A percentile compares a stretch with the other conserved stretches of the same genome.
These are phyloP conservation scores for Xylariales sp. DNA, from an alignment of 2,329 filamentous ascomycete genomes.

Conservation along the genomic window DNA sequence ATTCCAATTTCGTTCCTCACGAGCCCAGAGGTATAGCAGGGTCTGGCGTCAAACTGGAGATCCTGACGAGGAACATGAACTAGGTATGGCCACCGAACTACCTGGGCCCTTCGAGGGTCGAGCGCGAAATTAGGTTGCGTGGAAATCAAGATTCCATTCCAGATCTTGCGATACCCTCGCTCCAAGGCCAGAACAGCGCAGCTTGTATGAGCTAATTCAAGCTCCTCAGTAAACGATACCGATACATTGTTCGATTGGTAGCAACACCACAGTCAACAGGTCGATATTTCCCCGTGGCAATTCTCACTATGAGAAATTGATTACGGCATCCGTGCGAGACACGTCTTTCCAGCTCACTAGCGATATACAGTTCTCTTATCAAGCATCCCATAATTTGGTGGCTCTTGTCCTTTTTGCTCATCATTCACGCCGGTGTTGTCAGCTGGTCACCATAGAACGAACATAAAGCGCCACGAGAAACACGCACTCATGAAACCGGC, in stretches of 20 bases:
- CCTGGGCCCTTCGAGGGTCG: too few relatives aligned
- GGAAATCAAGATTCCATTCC: background rate
- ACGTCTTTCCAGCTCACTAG: too few relatives aligned
- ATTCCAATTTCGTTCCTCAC: constrained; percentile 1
- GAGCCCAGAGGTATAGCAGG: background rate
- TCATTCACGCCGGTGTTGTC: background rate
- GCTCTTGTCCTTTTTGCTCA: background rate
- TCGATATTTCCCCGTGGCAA: too few relatives aligned
- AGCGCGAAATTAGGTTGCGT: background rate
- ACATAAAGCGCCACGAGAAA: background rate
- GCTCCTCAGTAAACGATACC: too few relatives aligned
- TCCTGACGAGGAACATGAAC: background rate
- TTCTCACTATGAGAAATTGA: too few relatives aligned
- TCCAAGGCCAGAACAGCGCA: too few relatives aligned
- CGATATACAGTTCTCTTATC: background rate
- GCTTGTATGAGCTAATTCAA: too few relatives aligned
- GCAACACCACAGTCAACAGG: too few relatives aligned
- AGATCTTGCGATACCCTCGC: too few relatives aligned
- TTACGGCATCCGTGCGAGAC: too few relatives aligned
- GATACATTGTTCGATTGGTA: too few relatives aligned
- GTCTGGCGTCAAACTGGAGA: constrained; percentile 3
- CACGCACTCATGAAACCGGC: background rate
- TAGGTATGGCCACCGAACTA: too few relatives aligned
- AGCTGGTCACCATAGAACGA: background rate
- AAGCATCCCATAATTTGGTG: background rate